These are phyloP conservation scores for Penicillium ochrochloron DNA, from an alignment of 495 filamentous ascomycete genomes.

Conservation along the genomic window DNA sequence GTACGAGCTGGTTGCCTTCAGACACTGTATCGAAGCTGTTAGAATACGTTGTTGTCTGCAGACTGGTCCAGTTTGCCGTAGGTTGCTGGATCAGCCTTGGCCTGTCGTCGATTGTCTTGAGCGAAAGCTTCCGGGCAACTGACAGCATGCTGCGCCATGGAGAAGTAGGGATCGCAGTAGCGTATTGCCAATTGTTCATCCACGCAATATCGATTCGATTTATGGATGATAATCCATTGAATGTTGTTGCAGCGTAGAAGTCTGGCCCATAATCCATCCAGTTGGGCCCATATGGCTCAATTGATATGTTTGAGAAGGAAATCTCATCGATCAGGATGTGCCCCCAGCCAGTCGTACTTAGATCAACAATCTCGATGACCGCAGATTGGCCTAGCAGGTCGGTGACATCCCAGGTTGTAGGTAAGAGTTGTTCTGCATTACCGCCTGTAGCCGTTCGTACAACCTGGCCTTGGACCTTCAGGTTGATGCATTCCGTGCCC, in stretches of 20 bases:
- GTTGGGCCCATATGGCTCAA: slow-evolving; percentile 11
- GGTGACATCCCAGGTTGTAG: background rate
- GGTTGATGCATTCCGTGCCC: background rate
- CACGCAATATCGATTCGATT: slow-evolving; percentile 1
- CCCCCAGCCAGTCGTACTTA: background rate
- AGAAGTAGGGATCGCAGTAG: background rate
- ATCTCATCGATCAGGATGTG: background rate
- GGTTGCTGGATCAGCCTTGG: background rate
- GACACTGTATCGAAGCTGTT: background rate
- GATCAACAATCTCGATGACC: background rate
- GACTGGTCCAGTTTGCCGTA: background rate
- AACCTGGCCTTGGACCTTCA: background rate
- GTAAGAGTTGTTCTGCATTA: background rate
- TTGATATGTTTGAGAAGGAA: background rate
- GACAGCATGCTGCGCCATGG: background rate
- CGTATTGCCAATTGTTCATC: slow-evolving; percentile 5
- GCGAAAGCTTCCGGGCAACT: background rate
- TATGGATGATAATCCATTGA: slow-evolving; percentile 21
- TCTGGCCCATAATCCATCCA: slow-evolving; percentile 58
- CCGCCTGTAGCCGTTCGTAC: background rate
- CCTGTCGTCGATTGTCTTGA: background rate
- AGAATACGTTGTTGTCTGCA: background rate
- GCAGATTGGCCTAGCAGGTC: background rate
- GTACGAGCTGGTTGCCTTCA: background rate
- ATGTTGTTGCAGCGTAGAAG: slow-evolving; percentile 59